These are phyloP conservation scores for Coffea humblotiana DNA, from an alignment of 305 asterid species.

Conservation along the genomic window DNA sequence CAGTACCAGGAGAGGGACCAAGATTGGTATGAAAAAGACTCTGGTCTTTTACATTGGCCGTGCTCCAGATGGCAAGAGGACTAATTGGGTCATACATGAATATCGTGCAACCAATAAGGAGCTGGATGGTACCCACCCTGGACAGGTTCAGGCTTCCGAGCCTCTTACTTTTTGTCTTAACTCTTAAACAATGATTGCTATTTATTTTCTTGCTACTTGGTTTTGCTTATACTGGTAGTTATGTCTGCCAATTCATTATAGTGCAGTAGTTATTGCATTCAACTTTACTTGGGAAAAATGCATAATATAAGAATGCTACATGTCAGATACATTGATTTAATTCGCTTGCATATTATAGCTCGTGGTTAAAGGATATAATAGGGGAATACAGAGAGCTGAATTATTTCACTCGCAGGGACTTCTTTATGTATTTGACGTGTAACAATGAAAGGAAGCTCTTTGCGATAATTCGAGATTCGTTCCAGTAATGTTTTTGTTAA, in stretches of 20 bases:
- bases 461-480: not conserved
- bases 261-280: not conserved
- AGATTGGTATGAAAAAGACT: slow-evolving; percentile 94
- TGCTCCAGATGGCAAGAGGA: slow-evolving; percentile 92
- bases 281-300: not conserved
- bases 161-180: slow-evolving; percentile 3
- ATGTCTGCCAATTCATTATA: not conserved
- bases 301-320: not conserved
- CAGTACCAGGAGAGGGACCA: slow-evolving; percentile 55
- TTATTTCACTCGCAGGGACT: not conserved
- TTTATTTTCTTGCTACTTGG: not conserved
- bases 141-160: slow-evolving; percentile 61
- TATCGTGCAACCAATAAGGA: slow-evolving; percentile 85
- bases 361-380: not conserved
- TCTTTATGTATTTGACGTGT: not conserved
- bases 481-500: not conserved
- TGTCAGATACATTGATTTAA: not conserved
- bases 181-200: not conserved
- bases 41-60: slow-evolving; percentile 87
- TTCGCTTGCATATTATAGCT: not conserved
- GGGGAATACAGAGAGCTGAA: not conserved
- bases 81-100: slow-evolving; percentile 95
- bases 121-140: slow-evolving; percentile 88
- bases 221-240: not conserved
- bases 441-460: not conserved